A percentile compares a stretch with the other conserved stretches of the same genome.
phyloP scores from a whole-genome alignment of 2,329 filamentous ascomycete species.

The Harringtonia lauricola region DNA sequence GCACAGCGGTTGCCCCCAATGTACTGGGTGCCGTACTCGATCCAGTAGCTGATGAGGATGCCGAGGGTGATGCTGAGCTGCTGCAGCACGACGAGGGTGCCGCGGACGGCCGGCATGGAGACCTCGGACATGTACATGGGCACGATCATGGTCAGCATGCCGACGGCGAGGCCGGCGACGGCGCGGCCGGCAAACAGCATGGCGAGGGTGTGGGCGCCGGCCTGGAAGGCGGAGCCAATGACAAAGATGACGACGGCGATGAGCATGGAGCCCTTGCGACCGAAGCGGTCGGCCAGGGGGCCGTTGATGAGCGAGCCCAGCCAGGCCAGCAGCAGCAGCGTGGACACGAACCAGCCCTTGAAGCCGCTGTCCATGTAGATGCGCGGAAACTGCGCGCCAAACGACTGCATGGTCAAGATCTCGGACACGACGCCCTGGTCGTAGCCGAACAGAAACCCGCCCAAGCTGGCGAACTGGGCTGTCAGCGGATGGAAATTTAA shows the following conservation, averaged over 20 bases:
- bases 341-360: conserved; percentile 2
- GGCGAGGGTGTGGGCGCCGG: background rate
- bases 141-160: conserved; percentile 1
- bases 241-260: background rate
- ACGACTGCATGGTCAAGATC: conserved; percentile 1
- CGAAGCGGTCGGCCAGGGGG: conserved; percentile 1
- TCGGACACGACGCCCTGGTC: conserved; percentile 1
- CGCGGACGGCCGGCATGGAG: background rate
- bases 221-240: conserved; percentile 1
- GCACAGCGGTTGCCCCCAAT: background rate
- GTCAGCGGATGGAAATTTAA: background rate
- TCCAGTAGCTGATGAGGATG: conserved; percentile 2
- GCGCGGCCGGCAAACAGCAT: conserved; percentile 2
- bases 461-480: conserved; percentile 4
- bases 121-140: conserved; percentile 1
- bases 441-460: conserved; percentile 7
- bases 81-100: background rate
- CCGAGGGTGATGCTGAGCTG: conserved; percentile 1
- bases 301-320: conserved; percentile 1
- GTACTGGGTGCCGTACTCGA: conserved; percentile 1
- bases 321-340: background rate
- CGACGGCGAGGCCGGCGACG: conserved; percentile 1
- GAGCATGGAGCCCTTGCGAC: background rate
- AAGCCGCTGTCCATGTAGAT: conserved; percentile 2
- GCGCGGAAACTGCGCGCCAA: conserved; percentile 13